A percentile compares a stretch with the other conserved stretches of the same genome.
phyloP scores from a whole-genome alignment of 2,329 filamentous ascomycete genomes.

The Coniochaeta sp. region DNA sequence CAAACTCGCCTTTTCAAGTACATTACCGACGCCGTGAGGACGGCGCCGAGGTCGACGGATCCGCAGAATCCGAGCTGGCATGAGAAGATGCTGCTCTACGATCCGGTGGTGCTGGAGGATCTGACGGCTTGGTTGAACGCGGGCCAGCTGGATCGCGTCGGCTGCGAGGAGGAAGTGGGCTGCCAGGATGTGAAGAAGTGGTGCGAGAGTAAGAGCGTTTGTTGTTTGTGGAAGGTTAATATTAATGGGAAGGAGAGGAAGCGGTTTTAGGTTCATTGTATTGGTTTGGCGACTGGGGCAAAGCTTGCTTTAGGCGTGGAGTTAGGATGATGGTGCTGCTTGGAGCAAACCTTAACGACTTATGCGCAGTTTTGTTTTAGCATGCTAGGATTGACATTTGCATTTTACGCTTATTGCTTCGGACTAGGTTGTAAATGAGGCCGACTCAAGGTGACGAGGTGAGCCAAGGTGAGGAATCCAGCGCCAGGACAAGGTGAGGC shows the following conservation, averaged over 20 bases:
- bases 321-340: no score
- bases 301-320: no score
- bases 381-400: no score
- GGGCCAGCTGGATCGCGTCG: constrained; percentile 54
- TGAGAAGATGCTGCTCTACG: constrained; percentile 90
- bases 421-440: no score
- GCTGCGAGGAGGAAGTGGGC: constrained; percentile 59
- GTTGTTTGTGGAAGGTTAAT: constrained; percentile 67
- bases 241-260: constrained; percentile 46
- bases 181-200: constrained; percentile 70
- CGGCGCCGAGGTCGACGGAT: constrained; percentile 42
- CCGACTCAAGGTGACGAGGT: no score
- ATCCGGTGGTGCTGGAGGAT: constrained; percentile 84
- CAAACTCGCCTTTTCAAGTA: constrained; percentile 39
- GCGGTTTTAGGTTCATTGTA: constrained; percentile 34
- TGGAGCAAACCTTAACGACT: no score
- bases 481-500: no score
- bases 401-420: no score
- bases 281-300: no score
- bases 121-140: constrained; percentile 76
- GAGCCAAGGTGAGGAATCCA: no score
- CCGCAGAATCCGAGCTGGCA: constrained; percentile 63
- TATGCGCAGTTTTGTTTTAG: no score
- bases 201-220: constrained; percentile 83
- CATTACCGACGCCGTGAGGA: constrained; percentile 49